phyloP scores from a whole-genome alignment of 345 rosid genomes.

The Excoecaria agallocha region DNA sequence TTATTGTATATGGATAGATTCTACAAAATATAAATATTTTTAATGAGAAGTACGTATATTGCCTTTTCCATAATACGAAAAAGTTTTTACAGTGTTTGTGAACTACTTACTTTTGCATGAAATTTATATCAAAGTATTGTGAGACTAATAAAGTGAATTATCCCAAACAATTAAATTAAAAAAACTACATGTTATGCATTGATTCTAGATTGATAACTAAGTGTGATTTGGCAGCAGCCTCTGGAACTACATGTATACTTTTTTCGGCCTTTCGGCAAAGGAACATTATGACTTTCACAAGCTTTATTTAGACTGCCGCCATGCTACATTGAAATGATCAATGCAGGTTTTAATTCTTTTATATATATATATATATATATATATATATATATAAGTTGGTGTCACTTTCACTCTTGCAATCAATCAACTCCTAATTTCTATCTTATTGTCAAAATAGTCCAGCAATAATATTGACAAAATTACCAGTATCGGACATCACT shows the following conservation, averaged over 20 bases:
- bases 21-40: too few relatives aligned
- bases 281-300: background rate
- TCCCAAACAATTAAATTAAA: background rate
- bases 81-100: too few relatives aligned
- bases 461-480: conserved; percentile 14
- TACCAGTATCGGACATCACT: background rate
- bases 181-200: background rate
- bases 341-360: background rate
- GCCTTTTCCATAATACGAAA: too few relatives aligned
- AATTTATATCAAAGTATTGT: too few relatives aligned
- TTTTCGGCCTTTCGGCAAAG: conserved; percentile 9
- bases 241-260: background rate
- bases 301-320: conserved; percentile 8
- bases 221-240: conserved; percentile 4
- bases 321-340: background rate
- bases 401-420: conserved; percentile 17
- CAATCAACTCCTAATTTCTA: background rate
- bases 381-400: conserved; percentile 2
- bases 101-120: too few relatives aligned
- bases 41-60: too few relatives aligned
- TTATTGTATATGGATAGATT: too few relatives aligned
- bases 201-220: background rate
- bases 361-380: background rate
- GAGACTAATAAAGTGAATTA: background rate
- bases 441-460: conserved; percentile 10